A percentile compares a stretch with the other conserved stretches of the same genome.
These are phyloP conservation scores for Plantago elongata DNA, from an alignment of 257 asterid genomes.

Conservation along the genomic window DNA sequence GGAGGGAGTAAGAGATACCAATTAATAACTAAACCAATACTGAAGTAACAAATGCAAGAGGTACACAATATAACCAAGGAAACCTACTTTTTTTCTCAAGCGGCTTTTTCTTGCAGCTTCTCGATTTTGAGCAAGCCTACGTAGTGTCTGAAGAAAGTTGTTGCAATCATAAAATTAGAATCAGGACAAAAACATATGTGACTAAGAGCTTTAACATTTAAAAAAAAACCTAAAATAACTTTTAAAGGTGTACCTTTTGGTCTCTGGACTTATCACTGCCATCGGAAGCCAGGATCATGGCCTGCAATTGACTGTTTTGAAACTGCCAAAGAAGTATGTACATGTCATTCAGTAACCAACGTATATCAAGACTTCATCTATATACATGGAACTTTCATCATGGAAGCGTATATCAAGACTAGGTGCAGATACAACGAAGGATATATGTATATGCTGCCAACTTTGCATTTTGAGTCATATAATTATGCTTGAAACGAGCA, in stretches of 20 bases:
- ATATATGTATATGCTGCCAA: not conserved
- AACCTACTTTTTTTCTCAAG: slow-evolving; percentile 48
- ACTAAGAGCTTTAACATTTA: slow-evolving; percentile 9
- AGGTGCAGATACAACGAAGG: not conserved
- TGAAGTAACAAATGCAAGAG: not conserved
- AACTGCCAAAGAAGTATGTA: slow-evolving; percentile 44
- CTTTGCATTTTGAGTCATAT: not conserved
- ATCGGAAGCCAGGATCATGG: slow-evolving; percentile 59
- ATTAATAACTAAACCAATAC: not conserved
- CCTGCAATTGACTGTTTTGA: slow-evolving; percentile 46
- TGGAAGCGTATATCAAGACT: not conserved
- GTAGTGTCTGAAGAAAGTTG: slow-evolving; percentile 48
- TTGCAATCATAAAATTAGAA: not conserved
- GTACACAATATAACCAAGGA: not conserved
- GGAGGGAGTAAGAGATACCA: not conserved
- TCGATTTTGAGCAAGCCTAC: slow-evolving; percentile 98
- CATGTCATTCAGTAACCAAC: slow-evolving; percentile 17
- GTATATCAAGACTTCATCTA: slow-evolving; percentile 8
- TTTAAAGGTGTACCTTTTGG: slow-evolving; percentile 51
- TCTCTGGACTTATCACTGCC: slow-evolving; percentile 96
- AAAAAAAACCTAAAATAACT: slow-evolving; percentile 9
- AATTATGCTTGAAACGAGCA: no score
- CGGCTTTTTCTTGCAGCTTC: slow-evolving; percentile 99
- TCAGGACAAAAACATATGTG: not conserved
- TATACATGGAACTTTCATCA: not conserved